Evolutionary conservation across 257 asterid genomes (phyloP).

Genomic region (Linderniella brevidens): DNA sequence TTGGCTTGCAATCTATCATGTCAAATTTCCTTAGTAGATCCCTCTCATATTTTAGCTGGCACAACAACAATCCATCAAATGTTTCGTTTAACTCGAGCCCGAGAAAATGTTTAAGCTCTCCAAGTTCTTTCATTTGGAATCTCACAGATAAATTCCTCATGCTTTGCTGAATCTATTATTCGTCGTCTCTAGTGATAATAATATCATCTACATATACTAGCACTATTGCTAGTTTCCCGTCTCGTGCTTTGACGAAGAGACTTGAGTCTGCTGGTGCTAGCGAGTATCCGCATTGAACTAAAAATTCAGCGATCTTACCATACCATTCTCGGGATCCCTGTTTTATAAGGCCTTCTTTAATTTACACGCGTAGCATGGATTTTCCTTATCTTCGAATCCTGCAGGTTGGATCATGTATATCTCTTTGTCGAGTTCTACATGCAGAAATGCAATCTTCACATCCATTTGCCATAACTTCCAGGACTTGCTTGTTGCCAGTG

Average conservation of each 20-base stretch:
- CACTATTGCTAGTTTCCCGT: not conserved
- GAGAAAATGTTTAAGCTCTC: too few species aligned
- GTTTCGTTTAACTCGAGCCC: not conserved
- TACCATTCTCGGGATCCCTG: constrained; percentile 8
- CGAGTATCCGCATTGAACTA: not conserved
- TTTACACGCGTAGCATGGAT: constrained; percentile 9
- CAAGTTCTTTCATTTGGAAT: constrained; percentile 8
- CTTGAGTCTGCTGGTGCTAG: not conserved
- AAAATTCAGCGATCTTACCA: constrained; percentile 2
- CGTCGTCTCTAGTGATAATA: constrained; percentile 3
- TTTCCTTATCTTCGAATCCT: constrained; percentile 2
- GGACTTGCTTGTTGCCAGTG: constrained; percentile 8
- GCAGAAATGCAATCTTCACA: constrained; percentile 12
- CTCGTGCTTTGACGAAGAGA: not conserved
- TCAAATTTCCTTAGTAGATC: not conserved
- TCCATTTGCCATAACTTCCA: constrained; percentile 8
- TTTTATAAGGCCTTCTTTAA: constrained; percentile 6
- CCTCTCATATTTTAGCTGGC: not conserved
- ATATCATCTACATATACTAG: constrained; percentile 4
- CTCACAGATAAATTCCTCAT: not conserved
- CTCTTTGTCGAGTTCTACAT: constrained; percentile 1
- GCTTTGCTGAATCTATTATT: constrained; percentile 1
- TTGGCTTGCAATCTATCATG: not conserved
- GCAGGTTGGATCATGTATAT: constrained; percentile 8
- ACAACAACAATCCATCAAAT: not conserved